phyloP scores from a whole-genome alignment of 1,284 basidiomycete genomes.

The Irpex rosettiformis region DNA sequence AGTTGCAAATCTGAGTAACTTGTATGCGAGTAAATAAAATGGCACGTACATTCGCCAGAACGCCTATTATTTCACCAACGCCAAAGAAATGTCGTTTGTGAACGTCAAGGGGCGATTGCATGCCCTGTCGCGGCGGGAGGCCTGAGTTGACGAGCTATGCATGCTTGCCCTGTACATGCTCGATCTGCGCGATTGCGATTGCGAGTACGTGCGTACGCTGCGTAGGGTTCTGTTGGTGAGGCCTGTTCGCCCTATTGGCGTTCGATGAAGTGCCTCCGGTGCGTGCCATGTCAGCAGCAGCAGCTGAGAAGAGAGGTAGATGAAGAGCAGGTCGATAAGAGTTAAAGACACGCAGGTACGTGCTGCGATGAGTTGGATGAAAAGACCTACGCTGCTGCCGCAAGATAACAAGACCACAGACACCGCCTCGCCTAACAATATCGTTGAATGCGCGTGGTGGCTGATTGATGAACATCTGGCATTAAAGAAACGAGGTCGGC shows the following conservation, averaged over 20 bases:
- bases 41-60: slow-evolving; percentile 65
- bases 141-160: slow-evolving; percentile 9
- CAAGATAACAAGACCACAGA: not conserved
- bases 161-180: slow-evolving; percentile 19
- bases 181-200: slow-evolving; percentile 18
- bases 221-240: slow-evolving; percentile 10
- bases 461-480: slow-evolving; percentile 4
- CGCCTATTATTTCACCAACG: slow-evolving; percentile 71
- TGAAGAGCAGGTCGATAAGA: slow-evolving; percentile 13
- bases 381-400: slow-evolving; percentile 2
- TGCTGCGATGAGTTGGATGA: slow-evolving; percentile 8
- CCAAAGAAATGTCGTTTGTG: slow-evolving; percentile 74
- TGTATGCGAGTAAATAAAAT: slow-evolving; percentile 13
- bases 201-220: slow-evolving; percentile 18
- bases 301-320: slow-evolving; percentile 6
- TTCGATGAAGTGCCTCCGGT: slow-evolving; percentile 10
- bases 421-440: not conserved
- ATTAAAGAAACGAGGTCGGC: slow-evolving; percentile 6
- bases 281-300: slow-evolving; percentile 14
- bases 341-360: not conserved
- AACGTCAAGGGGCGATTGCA: slow-evolving; percentile 52
- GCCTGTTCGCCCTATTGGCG: slow-evolving; percentile 8
- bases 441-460: slow-evolving; percentile 8
- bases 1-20: slow-evolving; percentile 5
- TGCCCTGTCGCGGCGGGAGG: slow-evolving; percentile 52